Evolutionary conservation across 768 basidiomycete species (phyloP).

Genomic region (Auriscalpium microsporum): DNA sequence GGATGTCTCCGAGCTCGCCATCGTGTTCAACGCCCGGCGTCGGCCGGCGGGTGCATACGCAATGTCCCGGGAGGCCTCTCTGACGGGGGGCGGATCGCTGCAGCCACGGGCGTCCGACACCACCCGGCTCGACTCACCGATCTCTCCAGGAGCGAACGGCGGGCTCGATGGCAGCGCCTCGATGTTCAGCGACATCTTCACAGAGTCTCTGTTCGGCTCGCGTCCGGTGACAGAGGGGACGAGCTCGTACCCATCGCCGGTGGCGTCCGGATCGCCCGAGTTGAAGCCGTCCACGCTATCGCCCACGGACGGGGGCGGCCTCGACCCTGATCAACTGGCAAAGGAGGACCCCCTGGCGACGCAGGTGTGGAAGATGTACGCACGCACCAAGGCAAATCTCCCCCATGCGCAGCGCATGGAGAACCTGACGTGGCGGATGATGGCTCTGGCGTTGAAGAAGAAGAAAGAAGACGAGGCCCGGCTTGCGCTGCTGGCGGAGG

Average conservation of each 20-base stretch:
- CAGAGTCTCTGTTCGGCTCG: slow-evolving; percentile 47
- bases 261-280: slow-evolving; percentile 61
- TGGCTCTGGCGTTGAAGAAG: slow-evolving; percentile 90
- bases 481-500: slow-evolving; percentile 12
- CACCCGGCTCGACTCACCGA: slow-evolving; percentile 5
- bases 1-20: slow-evolving; percentile 70
- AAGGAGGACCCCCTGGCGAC: slow-evolving; percentile 88
- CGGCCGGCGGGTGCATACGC: background rate
- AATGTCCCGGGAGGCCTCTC: slow-evolving; percentile 6
- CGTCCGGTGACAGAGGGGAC: slow-evolving; percentile 33
- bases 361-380: slow-evolving; percentile 96
- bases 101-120: slow-evolving; percentile 4
- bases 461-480: slow-evolving; percentile 65
- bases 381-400: slow-evolving; percentile 78
- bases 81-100: background rate
- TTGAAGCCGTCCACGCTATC: slow-evolving; percentile 38
- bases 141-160: background rate
- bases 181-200: slow-evolving; percentile 47
- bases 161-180: slow-evolving; percentile 15
- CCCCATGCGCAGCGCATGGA: slow-evolving; percentile 96
- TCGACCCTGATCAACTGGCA: slow-evolving; percentile 57
- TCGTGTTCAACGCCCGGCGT: slow-evolving; percentile 34
- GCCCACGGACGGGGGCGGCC: slow-evolving; percentile 25
- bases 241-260: slow-evolving; percentile 57
- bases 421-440: slow-evolving; percentile 97